Conservation (phyloP, 306 rosid species). For the Corylus avellana region DNA sequence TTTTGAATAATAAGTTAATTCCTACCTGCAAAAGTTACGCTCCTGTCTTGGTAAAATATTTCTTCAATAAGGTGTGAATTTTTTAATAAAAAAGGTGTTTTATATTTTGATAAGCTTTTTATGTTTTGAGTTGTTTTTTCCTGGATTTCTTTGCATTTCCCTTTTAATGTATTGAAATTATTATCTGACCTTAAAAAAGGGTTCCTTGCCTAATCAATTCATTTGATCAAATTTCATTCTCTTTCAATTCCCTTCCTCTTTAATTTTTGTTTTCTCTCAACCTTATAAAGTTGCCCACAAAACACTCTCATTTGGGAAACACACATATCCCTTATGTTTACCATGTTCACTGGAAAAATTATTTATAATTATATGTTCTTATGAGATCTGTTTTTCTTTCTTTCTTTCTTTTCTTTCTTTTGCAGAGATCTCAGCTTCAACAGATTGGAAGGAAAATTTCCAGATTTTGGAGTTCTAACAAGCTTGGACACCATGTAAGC, state of each 20-base stretch:
- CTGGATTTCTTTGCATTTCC: no score
- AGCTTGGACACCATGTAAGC: constrained; percentile 26
- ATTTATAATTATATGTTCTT: background rate
- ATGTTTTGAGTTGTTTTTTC: no score
- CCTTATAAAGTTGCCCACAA: background rate
- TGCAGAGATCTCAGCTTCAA: constrained; percentile 39
- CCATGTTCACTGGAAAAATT: background rate
- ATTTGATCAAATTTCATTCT: background rate
- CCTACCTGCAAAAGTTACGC: no score
- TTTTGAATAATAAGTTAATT: no score
- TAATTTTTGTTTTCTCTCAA: background rate
- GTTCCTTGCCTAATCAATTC: no score
- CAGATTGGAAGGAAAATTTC: constrained; percentile 26
- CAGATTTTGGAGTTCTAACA: constrained; percentile 12
- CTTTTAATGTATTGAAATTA: no score
- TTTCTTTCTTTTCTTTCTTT: background rate
- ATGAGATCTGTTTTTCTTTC: background rate
- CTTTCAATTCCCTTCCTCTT: background rate
- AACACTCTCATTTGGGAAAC: background rate
- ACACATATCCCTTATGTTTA: background rate
- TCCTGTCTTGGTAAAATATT: no score
- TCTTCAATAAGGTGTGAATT: no score
- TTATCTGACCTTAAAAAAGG: no score
- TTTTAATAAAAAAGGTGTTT: no score
- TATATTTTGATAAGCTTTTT: no score